A percentile compares a stretch with the other conserved stretches of the same genome.
phyloP scores from a whole-genome alignment of 1,284 basidiomycete species.

The Apiotrichum montevideense region DNA sequence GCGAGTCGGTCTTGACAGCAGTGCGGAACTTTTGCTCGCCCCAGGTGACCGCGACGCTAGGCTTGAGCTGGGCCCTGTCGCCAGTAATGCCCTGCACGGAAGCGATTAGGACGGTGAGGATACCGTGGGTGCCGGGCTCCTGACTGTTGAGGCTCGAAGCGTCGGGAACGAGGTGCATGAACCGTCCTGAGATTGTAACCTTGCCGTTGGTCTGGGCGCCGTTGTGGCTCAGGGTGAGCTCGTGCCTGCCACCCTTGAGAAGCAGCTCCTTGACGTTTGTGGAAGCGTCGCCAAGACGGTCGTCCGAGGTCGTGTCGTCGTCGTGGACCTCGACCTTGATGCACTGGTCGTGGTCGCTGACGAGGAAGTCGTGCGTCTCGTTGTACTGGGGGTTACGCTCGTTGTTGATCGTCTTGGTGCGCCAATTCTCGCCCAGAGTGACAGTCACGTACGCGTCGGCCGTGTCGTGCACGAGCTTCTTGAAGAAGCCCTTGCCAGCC shows the following conservation, averaged over 20 bases:
- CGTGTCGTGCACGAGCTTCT: conserved; percentile 10
- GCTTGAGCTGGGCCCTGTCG: conserved; percentile 9
- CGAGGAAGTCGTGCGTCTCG: conserved; percentile 12
- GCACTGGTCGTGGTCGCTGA: conserved; percentile 10
- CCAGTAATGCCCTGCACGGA: conserved; percentile 3
- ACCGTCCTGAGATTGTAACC: conserved; percentile 5
- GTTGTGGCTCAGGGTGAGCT: conserved; percentile 3
- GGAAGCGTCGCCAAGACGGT: conserved; percentile 3
- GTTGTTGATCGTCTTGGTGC: conserved; percentile 12
- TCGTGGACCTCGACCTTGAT: conserved; percentile 5
- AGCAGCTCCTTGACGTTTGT: conserved; percentile 8
- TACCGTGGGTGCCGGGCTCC: conserved; percentile 8
- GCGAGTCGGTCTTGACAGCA: conserved; percentile 8
- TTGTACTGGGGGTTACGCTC: conserved; percentile 10
- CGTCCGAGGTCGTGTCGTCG: conserved; percentile 6
- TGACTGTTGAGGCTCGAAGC: conserved; percentile 4
- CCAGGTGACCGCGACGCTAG: conserved; percentile 13
- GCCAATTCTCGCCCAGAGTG: conserved; percentile 8
- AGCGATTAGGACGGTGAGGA: conserved; percentile 11
- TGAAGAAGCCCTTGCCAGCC: conserved; percentile 10
- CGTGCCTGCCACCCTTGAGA: not conserved
- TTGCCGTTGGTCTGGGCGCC: not conserved
- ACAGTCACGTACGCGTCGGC: conserved; percentile 6
- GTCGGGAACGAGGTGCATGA: conserved; percentile 11
- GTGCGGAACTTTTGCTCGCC: conserved; percentile 11